A percentile compares a stretch with the other conserved stretches of the same genome.
These are phyloP conservation scores for Microascus cirrosus DNA, from an alignment of 2,329 filamentous ascomycete genomes.

Conservation along the genomic window DNA sequence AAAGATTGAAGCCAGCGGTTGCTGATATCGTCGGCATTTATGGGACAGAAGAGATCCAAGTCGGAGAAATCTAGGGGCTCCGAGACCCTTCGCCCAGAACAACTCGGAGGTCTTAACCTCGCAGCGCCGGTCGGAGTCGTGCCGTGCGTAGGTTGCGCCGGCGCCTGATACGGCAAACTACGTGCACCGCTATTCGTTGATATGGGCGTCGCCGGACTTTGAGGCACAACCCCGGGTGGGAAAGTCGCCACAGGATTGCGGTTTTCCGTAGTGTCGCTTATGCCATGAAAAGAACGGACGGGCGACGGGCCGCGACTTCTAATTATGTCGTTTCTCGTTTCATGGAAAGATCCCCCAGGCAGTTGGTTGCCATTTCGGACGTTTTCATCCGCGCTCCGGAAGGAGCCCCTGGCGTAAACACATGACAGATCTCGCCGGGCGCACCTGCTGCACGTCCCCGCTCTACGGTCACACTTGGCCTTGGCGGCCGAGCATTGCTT, in stretches of 20 bases:
- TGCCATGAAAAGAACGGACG: too few species aligned
- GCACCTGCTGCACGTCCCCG: constrained; percentile 20
- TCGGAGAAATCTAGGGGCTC: constrained; percentile 19
- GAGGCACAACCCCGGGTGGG: too few species aligned
- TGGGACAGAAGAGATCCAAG: constrained; percentile 28
- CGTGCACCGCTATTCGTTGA: too few species aligned
- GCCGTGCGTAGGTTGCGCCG: too few species aligned
- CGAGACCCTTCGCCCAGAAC: neutral
- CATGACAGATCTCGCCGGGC: constrained; percentile 16
- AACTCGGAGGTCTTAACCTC: neutral
- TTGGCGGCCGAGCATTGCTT: constrained; percentile 23
- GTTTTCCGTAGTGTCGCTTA: too few species aligned
- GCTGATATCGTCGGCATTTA: constrained; percentile 32
- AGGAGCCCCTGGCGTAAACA: constrained; percentile 11
- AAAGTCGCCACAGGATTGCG: too few species aligned
- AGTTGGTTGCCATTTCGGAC: neutral
- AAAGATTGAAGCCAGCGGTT: constrained; percentile 37
- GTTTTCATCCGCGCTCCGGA: neutral
- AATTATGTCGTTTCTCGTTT: neutral
- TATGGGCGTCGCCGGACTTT: too few species aligned
- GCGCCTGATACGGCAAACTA: too few species aligned
- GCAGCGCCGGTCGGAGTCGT: neutral
- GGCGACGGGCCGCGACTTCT: too few species aligned
- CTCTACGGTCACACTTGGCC: constrained; percentile 25
- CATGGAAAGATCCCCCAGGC: neutral